phyloP scores from a whole-genome alignment of 2,329 filamentous ascomycete species.

The Penicillium aurantiogriseum region DNA sequence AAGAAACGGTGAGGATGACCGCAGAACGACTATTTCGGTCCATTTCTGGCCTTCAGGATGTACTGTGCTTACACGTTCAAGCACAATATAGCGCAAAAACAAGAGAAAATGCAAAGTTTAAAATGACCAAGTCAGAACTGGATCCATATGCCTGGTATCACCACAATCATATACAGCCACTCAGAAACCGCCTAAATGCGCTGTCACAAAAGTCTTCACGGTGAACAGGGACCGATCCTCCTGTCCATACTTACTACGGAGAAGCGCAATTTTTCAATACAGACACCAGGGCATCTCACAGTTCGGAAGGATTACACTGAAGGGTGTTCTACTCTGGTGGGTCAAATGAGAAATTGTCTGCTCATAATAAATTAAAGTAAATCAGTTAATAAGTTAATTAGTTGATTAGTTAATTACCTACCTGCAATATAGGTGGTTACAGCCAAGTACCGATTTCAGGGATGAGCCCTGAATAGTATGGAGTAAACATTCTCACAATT shows the following conservation, averaged over 20 bases:
- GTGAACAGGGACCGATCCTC: not conserved
- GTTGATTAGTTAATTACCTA: not conserved
- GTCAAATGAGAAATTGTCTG: not conserved
- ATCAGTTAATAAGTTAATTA: not conserved
- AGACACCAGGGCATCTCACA: not conserved
- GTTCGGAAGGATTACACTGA: not conserved
- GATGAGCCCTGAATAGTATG: not conserved
- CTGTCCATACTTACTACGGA: not conserved
- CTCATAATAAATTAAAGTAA: not conserved
- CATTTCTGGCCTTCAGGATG: constrained; percentile 1
- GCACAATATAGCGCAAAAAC: not conserved
- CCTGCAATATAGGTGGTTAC: too few relatives aligned
- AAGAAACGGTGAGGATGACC: constrained; percentile 15
- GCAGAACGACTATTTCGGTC: not conserved
- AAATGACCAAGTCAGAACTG: not conserved
- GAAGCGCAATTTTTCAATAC: not conserved
- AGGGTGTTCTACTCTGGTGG: not conserved
- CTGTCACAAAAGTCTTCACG: not conserved
- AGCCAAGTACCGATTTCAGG: not conserved
- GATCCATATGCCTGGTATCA: not conserved
- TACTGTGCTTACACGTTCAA: too few relatives aligned
- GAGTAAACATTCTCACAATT: not conserved
- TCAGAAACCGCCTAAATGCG: not conserved
- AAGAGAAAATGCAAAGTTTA: not conserved
- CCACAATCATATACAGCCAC: not conserved